Evolutionary conservation across 148 eudicot species (phyloP), one percentile per base, ranked within the genome.

Genomic region (Persicaria tinctoria): DNA sequence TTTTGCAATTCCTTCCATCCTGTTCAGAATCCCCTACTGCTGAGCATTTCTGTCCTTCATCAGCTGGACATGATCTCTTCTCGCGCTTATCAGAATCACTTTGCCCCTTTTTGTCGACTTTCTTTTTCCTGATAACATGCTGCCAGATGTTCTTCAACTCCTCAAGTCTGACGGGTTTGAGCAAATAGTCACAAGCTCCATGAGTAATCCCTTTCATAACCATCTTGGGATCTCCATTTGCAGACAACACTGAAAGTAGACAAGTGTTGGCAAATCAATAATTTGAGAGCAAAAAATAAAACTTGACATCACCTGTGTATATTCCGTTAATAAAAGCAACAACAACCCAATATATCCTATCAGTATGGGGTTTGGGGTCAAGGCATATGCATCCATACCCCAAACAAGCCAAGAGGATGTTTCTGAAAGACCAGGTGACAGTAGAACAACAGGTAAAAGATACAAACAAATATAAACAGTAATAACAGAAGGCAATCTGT

Each of bases 151-250:
- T 94, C 77, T 83, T 87, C 60, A 94, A 85, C 80, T 90, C 97
- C 84, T 94, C 91, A 54, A 94, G 75, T 68, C 97, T 82, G 73
- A 94, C 92, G 13, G 98, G 98, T 84, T 94, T 94, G 51, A 91
- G 85, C 77, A 94, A 76, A 80, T 91, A 94, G 78, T 94, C 98
- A 69, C 93, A 88, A 69, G 97, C 98, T 12, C 98, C 98, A 56
- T 90, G 90, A 41, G 81, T 84, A 46, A 95, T 82, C 72, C 96
- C 96, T 80, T 90, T 87, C 99, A 92, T 86, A 23, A 94, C 98
- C 50, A 84, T 82, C 72, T 87, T 84, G 27, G 87, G 74, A 71
- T 92, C 96, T 41, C 96, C 81, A 73, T 90, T 79, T 73, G 89
- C 89, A 4, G 98, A 91, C 77, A 90, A 78, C 97, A 94, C 98